Conservation (phyloP, 176 grass and related monocot species). For the Zizania latifolia region DNA sequence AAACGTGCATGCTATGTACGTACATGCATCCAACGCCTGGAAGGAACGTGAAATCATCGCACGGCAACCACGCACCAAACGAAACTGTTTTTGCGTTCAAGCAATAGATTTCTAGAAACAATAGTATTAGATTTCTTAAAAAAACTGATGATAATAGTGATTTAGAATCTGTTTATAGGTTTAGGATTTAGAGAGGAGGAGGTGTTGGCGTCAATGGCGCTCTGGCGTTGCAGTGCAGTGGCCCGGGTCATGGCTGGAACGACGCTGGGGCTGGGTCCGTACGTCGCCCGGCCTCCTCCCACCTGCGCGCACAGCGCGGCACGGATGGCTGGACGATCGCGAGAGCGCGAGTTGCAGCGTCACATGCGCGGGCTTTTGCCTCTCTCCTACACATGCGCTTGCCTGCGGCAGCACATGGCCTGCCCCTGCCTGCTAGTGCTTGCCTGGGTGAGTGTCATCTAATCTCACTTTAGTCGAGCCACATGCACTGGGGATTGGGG, state of each 20-base stretch:
- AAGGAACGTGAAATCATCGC: background rate
- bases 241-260: no score
- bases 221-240: no score
- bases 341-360: background rate
- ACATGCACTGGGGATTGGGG: conserved; percentile 8
- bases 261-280: conserved; percentile 26
- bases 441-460: conserved; percentile 9
- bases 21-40: background rate
- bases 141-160: no score
- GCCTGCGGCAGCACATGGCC: conserved; percentile 43
- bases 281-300: background rate
- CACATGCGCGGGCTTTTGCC: conserved; percentile 17
- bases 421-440: conserved; percentile 15
- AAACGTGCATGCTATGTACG: background rate
- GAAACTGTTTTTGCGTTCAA: no score
- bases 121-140: no score
- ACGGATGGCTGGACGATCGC: background rate
- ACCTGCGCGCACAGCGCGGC: conserved; percentile 8
- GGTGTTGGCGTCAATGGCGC: no score
- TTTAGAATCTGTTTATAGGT: no score
- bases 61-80: background rate
- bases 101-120: no score
- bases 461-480: conserved; percentile 32
- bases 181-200: background rate
- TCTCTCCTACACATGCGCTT: conserved; percentile 26